phyloP scores from a whole-genome alignment of 2,329 filamentous ascomycete species.

The Sarocladiaceae sp. region DNA sequence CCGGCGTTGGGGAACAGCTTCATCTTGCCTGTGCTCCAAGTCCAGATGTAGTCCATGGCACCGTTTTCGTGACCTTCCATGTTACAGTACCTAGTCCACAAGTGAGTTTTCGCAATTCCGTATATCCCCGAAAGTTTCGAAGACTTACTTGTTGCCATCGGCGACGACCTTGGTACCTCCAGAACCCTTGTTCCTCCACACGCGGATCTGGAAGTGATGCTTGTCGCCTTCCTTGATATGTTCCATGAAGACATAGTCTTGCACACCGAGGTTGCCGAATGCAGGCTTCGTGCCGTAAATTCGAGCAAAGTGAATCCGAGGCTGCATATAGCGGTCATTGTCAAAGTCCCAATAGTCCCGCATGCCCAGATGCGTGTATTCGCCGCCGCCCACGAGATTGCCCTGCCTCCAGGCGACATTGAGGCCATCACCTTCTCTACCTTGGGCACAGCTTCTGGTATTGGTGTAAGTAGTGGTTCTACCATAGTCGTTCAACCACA shows the following conservation, averaged over 20 bases:
- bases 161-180: slow-evolving; percentile 14
- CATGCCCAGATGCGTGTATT: neutral
- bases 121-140: neutral
- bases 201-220: neutral
- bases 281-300: neutral
- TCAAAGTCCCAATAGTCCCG: neutral
- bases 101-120: neutral
- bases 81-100: slow-evolving; percentile 12
- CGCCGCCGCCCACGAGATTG: neutral
- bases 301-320: slow-evolving; percentile 10
- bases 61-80: slow-evolving; percentile 15
- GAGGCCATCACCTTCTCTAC: neutral
- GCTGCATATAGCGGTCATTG: neutral
- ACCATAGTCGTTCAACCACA: slow-evolving; percentile 18
- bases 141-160: slow-evolving; percentile 9
- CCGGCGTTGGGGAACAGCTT: slow-evolving; percentile 11
- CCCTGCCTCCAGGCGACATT: slow-evolving; percentile 7
- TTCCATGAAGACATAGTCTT: slow-evolving; percentile 12
- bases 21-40: slow-evolving; percentile 12
- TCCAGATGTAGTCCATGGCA: slow-evolving; percentile 16
- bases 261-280: slow-evolving; percentile 4
- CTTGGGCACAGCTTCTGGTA: slow-evolving; percentile 7
- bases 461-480: slow-evolving; percentile 18
- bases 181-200: slow-evolving; percentile 15
- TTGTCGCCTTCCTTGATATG: neutral